phyloP scores from a whole-genome alignment of 1,284 basidiomycete genomes.

The Tilletia caries region DNA sequence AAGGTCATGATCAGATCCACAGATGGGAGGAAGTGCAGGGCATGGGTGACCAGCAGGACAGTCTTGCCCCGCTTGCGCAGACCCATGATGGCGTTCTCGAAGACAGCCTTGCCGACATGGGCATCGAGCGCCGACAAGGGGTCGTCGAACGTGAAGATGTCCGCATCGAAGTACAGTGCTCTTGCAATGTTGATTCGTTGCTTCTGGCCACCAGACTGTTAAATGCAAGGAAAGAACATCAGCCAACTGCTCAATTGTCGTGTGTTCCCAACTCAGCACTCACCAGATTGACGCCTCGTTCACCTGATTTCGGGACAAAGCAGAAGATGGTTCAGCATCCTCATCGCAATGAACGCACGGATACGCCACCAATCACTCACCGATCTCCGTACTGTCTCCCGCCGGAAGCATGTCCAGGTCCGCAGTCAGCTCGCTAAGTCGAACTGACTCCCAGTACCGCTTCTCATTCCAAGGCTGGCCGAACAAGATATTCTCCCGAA shows the following conservation, averaged over 20 bases:
- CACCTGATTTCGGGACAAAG: background rate
- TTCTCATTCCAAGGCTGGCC: slow-evolving; percentile 59
- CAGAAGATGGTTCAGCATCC: background rate
- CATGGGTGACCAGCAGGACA: slow-evolving; percentile 54
- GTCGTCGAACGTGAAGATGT: slow-evolving; percentile 68
- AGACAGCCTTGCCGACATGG: slow-evolving; percentile 52
- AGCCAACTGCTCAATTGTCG: too few species aligned
- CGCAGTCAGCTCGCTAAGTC: slow-evolving; percentile 51
- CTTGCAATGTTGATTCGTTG: slow-evolving; percentile 71
- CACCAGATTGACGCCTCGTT: slow-evolving; percentile 8
- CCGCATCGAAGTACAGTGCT: slow-evolving; percentile 69
- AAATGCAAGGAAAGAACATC: slow-evolving; percentile 28
- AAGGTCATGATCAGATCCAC: slow-evolving; percentile 66
- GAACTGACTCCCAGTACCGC: slow-evolving; percentile 53
- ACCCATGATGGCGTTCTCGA: slow-evolving; percentile 48
- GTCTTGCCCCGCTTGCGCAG: slow-evolving; percentile 36
- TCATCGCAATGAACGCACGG: background rate
- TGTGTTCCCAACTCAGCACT: too few species aligned
- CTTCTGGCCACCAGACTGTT: slow-evolving; percentile 61
- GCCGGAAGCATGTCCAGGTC: slow-evolving; percentile 71
- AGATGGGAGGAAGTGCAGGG: slow-evolving; percentile 62
- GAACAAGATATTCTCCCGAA: slow-evolving; percentile 61
- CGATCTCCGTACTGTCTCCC: slow-evolving; percentile 66
- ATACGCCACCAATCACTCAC: slow-evolving; percentile 56
- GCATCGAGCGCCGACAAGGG: slow-evolving; percentile 64